Conservation (phyloP, 2,329 filamentous ascomycete species). For the Thielaviopsis punctulata region DNA sequence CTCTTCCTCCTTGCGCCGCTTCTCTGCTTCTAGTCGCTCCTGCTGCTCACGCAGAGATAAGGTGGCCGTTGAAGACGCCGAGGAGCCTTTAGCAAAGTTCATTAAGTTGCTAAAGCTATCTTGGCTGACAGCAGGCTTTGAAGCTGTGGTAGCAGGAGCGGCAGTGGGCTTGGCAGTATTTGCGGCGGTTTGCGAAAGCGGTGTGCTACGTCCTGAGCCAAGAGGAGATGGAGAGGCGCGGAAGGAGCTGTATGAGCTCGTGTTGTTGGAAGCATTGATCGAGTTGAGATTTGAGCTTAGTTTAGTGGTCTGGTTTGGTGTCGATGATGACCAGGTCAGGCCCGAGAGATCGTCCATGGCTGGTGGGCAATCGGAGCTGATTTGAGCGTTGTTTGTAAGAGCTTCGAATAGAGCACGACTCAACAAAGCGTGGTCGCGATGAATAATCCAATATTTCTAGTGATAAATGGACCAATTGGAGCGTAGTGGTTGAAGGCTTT, state of each 20-base stretch:
- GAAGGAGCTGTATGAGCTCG: conserved; percentile 31
- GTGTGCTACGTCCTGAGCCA: conserved; percentile 38
- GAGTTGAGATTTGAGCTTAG: conserved; percentile 19
- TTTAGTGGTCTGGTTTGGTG: conserved; percentile 23
- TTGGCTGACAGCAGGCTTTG: conserved; percentile 30
- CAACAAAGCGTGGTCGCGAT: not conserved
- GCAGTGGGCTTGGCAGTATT: not conserved
- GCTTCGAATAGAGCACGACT: not conserved
- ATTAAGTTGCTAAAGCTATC: conserved; percentile 70
- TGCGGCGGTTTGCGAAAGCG: conserved; percentile 15
- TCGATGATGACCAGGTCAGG: conserved; percentile 37
- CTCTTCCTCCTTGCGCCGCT: conserved; percentile 56
- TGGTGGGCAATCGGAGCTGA: not conserved
- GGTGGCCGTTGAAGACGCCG: conserved; percentile 43
- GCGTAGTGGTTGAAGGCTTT: not conserved
- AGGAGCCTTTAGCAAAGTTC: conserved; percentile 28
- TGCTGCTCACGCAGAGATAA: conserved; percentile 66
- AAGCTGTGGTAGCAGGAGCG: conserved; percentile 15
- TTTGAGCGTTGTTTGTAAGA: not conserved
- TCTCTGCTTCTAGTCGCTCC: conserved; percentile 46
- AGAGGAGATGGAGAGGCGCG: conserved; percentile 39
- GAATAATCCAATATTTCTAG: not conserved
- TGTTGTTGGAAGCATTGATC: conserved; percentile 24
- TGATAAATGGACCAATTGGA: not conserved
- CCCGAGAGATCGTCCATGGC: conserved; percentile 46